Percentiles rank a stretch among this genome's conserved stretches.
Conservation (phyloP, 1,139 yeast species). For the Casaregolazyma lundiana region DNA sequence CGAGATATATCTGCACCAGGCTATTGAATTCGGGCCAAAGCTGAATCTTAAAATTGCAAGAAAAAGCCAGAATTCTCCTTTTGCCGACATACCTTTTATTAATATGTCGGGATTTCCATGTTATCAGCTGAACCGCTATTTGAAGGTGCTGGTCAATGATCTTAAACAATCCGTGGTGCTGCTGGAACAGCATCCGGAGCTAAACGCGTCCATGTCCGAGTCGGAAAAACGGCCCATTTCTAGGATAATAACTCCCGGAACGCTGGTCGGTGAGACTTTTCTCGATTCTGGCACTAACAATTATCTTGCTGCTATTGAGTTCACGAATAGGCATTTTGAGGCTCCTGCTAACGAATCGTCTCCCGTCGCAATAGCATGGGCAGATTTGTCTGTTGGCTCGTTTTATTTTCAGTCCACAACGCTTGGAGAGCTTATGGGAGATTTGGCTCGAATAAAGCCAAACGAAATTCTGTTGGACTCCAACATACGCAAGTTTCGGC, state of each 20-base stretch:
- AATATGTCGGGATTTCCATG: conserved; percentile 94
- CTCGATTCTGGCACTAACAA: conserved; percentile 69
- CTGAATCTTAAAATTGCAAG: conserved; percentile 60
- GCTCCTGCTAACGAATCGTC: conserved; percentile 36
- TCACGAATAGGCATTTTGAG: conserved; percentile 20
- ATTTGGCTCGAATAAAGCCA: conserved; percentile 62
- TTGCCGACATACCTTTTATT: conserved; percentile 44
- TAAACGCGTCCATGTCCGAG: conserved; percentile 10
- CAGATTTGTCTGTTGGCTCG: conserved; percentile 81
- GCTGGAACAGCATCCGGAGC: conserved; percentile 54
- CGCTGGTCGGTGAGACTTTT: conserved; percentile 81
- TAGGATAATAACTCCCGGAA: conserved; percentile 87
- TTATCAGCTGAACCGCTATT: conserved; percentile 63
- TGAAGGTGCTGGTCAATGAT: conserved; percentile 67
- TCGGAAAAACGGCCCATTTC: conserved; percentile 54
- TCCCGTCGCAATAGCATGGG: conserved; percentile 77
- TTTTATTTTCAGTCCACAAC: conserved; percentile 63
- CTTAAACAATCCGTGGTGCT: conserved; percentile 69
- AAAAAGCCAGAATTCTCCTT: conserved; percentile 22
- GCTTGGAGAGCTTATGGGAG: conserved; percentile 50
- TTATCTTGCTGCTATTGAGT: conserved; percentile 54
- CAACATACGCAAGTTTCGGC: conserved; percentile 25
- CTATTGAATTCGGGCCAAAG: conserved; percentile 64
- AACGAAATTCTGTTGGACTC: conserved; percentile 56
- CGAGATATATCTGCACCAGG: conserved; percentile 82